Evolutionary conservation across 371 early-diverging fungal species (phyloP).

Genomic region (Gilbertella persicaria): DNA sequence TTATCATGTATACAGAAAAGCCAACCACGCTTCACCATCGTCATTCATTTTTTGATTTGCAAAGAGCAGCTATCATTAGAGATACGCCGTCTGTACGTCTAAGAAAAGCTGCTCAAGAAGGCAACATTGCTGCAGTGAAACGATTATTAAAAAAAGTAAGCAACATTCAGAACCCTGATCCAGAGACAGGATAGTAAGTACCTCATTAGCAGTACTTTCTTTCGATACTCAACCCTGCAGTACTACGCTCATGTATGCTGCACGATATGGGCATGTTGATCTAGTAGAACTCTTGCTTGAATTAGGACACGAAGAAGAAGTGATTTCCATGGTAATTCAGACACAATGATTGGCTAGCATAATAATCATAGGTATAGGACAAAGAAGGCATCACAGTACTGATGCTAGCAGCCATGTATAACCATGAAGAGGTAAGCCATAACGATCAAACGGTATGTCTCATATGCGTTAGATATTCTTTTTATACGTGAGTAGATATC

Average conservation of each 20-base stretch:
- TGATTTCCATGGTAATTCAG: slow-evolving; percentile 45
- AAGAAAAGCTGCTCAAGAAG: slow-evolving; percentile 51
- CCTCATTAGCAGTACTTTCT: neutral
- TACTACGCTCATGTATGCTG: slow-evolving; percentile 53
- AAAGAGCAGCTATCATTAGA: slow-evolving; percentile 42
- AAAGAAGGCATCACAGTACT: slow-evolving; percentile 50
- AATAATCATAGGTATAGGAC: slow-evolving; percentile 21
- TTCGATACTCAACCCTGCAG: too few relatives aligned
- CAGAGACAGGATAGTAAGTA: slow-evolving; percentile 48
- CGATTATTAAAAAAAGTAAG: slow-evolving; percentile 43
- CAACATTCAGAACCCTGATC: slow-evolving; percentile 54
- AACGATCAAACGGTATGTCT: too few relatives aligned
- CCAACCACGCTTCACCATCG: slow-evolving; percentile 12
- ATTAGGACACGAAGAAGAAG: slow-evolving; percentile 53
- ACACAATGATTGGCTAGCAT: neutral
- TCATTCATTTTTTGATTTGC: slow-evolving; percentile 45
- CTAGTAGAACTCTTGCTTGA: slow-evolving; percentile 44
- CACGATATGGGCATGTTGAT: slow-evolving; percentile 45
- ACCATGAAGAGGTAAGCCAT: slow-evolving; percentile 46
- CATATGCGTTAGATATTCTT: slow-evolving; percentile 39
- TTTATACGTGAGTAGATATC: slow-evolving; percentile 46
- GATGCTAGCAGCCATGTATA: slow-evolving; percentile 53
- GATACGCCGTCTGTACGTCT: slow-evolving; percentile 44
- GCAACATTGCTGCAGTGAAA: slow-evolving; percentile 52
- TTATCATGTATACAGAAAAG: slow-evolving; percentile 10